Conservation (phyloP, 768 basidiomycete species). For the Dentipellis sp. region DNA sequence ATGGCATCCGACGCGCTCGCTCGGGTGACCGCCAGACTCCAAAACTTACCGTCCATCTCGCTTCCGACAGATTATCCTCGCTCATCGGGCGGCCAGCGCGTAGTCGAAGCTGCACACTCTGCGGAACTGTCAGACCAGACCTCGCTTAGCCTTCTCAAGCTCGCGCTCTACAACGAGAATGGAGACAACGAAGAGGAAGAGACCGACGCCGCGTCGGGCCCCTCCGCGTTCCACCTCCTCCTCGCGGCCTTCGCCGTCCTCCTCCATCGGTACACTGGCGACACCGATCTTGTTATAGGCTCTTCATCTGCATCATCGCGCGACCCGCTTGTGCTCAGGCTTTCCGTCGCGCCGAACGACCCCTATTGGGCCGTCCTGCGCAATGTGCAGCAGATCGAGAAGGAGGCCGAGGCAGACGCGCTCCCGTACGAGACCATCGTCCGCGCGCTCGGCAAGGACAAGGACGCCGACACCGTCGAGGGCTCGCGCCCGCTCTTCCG, state of each 20-base stretch:
- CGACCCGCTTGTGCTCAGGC: conserved; percentile 76
- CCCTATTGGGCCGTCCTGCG: conserved; percentile 85
- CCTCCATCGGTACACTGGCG: conserved; percentile 91
- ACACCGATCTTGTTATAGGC: conserved; percentile 87
- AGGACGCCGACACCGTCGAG: conserved; percentile 45
- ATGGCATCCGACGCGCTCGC: conserved; percentile 23
- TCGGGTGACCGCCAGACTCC: conserved; percentile 56
- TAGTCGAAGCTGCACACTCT: conserved; percentile 78
- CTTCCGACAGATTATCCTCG: conserved; percentile 95
- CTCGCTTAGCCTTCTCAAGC: conserved; percentile 71
- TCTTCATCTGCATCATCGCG: conserved; percentile 70
- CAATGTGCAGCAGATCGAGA: conserved; percentile 77
- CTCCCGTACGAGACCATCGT: conserved; percentile 76
- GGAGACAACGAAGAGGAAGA: conserved; percentile 43
- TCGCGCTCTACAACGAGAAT: conserved; percentile 63
- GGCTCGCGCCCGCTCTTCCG: conserved; percentile 64
- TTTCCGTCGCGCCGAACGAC: conserved; percentile 77
- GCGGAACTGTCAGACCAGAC: conserved; percentile 67
- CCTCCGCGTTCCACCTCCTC: conserved; percentile 87
- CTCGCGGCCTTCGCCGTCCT: conserved; percentile 88
- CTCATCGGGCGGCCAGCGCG: conserved; percentile 57
- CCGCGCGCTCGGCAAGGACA: conserved; percentile 55
- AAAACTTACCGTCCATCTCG: conserved; percentile 80
- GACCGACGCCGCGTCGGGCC: conserved; percentile 31
- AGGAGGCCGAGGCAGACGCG: conserved; percentile 72